Conservation (phyloP, 345 rosid species). For the Raphanus raphanistrum region DNA sequence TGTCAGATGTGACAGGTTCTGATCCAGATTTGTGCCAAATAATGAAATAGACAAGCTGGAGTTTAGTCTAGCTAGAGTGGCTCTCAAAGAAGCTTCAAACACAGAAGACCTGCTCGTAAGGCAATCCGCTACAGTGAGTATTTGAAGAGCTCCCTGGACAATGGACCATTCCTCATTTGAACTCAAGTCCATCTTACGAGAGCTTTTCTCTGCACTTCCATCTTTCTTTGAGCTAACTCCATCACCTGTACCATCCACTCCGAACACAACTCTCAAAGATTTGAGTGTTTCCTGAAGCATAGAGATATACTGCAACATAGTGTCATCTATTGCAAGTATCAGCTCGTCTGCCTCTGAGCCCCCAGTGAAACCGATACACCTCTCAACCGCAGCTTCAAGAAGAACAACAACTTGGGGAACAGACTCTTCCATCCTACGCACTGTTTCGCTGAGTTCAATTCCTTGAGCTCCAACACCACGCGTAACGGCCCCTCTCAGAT, state of each 20-base stretch:
- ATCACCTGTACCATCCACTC: constrained; percentile 71
- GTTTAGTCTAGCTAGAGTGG: constrained; percentile 87
- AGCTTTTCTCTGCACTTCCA: constrained; percentile 45
- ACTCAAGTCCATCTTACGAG: constrained; percentile 60
- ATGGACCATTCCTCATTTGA: constrained; percentile 99
- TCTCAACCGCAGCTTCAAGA: constrained; percentile 95
- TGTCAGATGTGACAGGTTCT: constrained; percentile 55
- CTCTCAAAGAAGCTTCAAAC: constrained; percentile 91
- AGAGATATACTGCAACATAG: constrained; percentile 87
- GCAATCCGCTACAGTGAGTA: constrained; percentile 95
- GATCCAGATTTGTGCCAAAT: constrained; percentile 74
- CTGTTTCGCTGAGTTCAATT: constrained; percentile 95
- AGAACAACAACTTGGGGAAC: constrained; percentile 88
- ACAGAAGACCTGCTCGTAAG: constrained; percentile 92
- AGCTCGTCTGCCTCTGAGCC: constrained; percentile 98
- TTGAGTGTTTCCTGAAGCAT: constrained; percentile 89
- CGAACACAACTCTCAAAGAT: constrained; percentile 86
- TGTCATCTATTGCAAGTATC: constrained; percentile 88
- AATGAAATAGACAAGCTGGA: constrained; percentile 76
- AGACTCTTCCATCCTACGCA: constrained; percentile 98
- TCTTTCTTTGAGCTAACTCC: constrained; percentile 60
- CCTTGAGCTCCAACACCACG: constrained; percentile 99
- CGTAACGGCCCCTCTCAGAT: constrained; percentile 95
- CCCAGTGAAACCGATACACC: constrained; percentile 88
- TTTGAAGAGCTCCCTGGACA: constrained; percentile 92